phyloP scores from a whole-genome alignment of 345 rosid species.

The Eucalyptus sideroxylon region DNA sequence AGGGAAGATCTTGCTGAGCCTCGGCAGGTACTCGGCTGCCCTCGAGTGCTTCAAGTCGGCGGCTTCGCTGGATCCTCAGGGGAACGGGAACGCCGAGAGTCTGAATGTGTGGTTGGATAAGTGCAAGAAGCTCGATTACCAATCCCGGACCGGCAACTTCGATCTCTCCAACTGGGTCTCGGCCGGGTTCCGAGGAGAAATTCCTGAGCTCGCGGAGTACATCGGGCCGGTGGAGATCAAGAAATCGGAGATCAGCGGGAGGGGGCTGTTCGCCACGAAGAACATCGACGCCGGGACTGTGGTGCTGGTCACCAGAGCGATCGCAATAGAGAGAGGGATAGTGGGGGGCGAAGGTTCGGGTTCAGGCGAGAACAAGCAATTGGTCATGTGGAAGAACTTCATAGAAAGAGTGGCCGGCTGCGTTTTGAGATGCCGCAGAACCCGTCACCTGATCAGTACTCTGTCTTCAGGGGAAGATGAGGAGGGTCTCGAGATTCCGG shows the following conservation, averaged over 20 bases:
- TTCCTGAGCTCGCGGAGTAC: slow-evolving; percentile 69
- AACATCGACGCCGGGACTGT: slow-evolving; percentile 48
- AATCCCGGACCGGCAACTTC: slow-evolving; percentile 64
- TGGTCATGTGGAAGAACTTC: slow-evolving; percentile 88
- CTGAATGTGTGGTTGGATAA: slow-evolving; percentile 50
- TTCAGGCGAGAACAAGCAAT: slow-evolving; percentile 38
- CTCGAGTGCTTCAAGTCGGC: slow-evolving; percentile 46
- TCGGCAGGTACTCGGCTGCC: slow-evolving; percentile 57
- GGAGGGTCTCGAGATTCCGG: slow-evolving; percentile 41
- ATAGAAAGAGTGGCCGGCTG: slow-evolving; percentile 36
- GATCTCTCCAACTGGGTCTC: slow-evolving; percentile 82
- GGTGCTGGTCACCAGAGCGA: slow-evolving; percentile 57
- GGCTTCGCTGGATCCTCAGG: slow-evolving; percentile 42
- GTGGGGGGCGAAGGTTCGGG: slow-evolving; percentile 34
- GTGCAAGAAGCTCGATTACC: slow-evolving; percentile 64
- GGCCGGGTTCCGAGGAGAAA: slow-evolving; percentile 42
- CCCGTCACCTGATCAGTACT: slow-evolving; percentile 17
- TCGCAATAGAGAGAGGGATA: slow-evolving; percentile 73
- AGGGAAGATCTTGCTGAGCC: slow-evolving; percentile 56
- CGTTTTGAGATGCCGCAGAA: slow-evolving; percentile 29
- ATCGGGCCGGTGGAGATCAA: slow-evolving; percentile 42
- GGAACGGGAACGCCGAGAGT: slow-evolving; percentile 33
- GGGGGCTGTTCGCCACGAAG: slow-evolving; percentile 72
- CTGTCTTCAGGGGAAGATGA: slow-evolving; percentile 58
- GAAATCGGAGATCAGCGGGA: slow-evolving; percentile 63